Percentiles rank a stretch among this genome's conserved stretches.
Evolutionary conservation across 164 flowering plant genomes (phyloP).

Genomic region (Annona squamosa): DNA sequence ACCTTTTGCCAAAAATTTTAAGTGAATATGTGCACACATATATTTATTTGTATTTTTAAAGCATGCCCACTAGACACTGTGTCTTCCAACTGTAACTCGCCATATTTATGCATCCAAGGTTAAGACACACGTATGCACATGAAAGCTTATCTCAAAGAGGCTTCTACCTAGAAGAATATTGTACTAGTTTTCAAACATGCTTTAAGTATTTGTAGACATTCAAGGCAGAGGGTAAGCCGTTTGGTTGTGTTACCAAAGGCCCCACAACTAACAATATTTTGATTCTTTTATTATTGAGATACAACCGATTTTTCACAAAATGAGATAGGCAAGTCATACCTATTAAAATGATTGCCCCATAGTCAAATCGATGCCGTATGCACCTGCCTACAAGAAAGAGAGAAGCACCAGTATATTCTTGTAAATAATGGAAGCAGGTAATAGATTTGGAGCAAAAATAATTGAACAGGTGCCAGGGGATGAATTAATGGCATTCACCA

Average conservation of each 20-base stretch:
- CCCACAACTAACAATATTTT: background rate
- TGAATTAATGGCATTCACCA: background rate
- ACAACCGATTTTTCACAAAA: background rate
- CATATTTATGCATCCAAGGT: no score
- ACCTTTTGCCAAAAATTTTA: no score
- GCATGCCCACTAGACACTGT: no score
- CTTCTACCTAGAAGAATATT: no score
- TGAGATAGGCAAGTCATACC: conserved; percentile 36
- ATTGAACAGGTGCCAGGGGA: background rate
- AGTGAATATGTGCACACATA: no score
- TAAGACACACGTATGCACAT: no score
- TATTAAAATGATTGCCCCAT: conserved; percentile 88
- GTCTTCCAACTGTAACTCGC: no score
- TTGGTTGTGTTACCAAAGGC: background rate
- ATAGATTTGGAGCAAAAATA: background rate
- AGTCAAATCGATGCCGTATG: conserved; percentile 79
- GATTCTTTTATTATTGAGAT: background rate
- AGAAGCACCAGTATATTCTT: background rate
- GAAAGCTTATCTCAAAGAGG: no score
- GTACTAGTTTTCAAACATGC: no score
- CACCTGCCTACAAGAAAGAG: conserved; percentile 65
- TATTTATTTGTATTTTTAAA: no score
- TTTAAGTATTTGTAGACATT: no score
- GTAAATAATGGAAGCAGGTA: background rate
- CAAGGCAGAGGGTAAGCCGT: no score